phyloP scores from a whole-genome alignment of 2,329 filamentous ascomycete genomes.

The Monilinia fructicola region DNA sequence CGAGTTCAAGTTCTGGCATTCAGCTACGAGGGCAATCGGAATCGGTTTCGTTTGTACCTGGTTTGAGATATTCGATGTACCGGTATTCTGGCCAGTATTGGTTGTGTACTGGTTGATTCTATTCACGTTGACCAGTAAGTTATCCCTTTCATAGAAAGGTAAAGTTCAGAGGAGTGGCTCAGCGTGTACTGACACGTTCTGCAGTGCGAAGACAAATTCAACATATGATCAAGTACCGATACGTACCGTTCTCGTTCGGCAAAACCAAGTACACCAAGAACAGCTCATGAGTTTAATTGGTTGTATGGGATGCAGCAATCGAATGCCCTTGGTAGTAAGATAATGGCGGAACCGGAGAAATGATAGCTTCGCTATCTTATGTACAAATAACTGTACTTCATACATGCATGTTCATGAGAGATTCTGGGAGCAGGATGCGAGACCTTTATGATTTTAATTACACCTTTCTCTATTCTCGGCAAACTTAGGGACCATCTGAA shows the following conservation, averaged over 20 bases:
- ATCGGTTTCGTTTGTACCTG: slow-evolving; percentile 87
- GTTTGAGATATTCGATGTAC: slow-evolving; percentile 93
- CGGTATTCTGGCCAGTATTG: slow-evolving; percentile 97
- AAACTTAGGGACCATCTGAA: slow-evolving; percentile 26
- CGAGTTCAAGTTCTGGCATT: slow-evolving; percentile 99
- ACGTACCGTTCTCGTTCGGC: slow-evolving; percentile 89
- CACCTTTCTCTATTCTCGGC: slow-evolving; percentile 28
- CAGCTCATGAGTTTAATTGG: slow-evolving; percentile 44
- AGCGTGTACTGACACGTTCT: background rate
- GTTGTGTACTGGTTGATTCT: slow-evolving; percentile 99
- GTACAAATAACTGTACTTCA: slow-evolving; percentile 26
- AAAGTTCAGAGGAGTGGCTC: slow-evolving; percentile 24
- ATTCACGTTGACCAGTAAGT: slow-evolving; percentile 90
- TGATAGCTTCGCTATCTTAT: slow-evolving; percentile 24
- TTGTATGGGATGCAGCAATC: slow-evolving; percentile 10
- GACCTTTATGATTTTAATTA: slow-evolving; percentile 34
- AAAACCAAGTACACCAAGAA: slow-evolving; percentile 77
- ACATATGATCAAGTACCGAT: slow-evolving; percentile 99
- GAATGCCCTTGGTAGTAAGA: slow-evolving; percentile 15
- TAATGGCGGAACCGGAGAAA: slow-evolving; percentile 13
- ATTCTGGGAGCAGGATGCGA: slow-evolving; percentile 20
- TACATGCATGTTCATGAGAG: slow-evolving; percentile 17
- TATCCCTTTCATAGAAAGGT: slow-evolving; percentile 7
- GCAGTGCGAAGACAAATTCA: slow-evolving; percentile 98
- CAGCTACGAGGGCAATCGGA: slow-evolving; percentile 80